These are phyloP conservation scores for Dissophora globulifera DNA, from an alignment of 192 early-diverging fungal genomes.

Conservation along the genomic window DNA sequence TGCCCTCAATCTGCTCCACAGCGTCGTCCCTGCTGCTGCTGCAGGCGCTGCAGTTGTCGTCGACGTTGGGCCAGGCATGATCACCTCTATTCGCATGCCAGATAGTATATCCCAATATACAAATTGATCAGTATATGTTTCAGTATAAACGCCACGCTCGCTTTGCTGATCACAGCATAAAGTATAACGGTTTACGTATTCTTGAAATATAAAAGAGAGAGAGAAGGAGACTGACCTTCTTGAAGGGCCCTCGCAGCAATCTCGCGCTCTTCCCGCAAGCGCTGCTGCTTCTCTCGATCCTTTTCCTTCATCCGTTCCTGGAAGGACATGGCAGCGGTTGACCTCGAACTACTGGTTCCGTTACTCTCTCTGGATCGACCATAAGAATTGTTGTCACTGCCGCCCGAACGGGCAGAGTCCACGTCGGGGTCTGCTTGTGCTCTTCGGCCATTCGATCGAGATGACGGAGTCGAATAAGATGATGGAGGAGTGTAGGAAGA, in stretches of 20 bases:
- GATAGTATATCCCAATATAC: too few relatives aligned
- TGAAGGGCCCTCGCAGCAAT: constrained; percentile 26
- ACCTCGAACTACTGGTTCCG: constrained; percentile 5
- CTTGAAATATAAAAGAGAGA: too few relatives aligned
- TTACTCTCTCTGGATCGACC: too few relatives aligned
- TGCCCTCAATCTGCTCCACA: constrained; percentile 35
- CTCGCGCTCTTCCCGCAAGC: constrained; percentile 44
- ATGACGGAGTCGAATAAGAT: constrained; percentile 21
- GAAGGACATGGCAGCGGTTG: constrained; percentile 30
- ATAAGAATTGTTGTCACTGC: not conserved
- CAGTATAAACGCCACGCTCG: too few relatives aligned
- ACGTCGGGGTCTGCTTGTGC: constrained; percentile 30
- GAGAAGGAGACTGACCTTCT: constrained; percentile 36
- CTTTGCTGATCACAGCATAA: too few relatives aligned
- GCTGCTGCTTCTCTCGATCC: constrained; percentile 43
- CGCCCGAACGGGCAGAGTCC: not conserved
- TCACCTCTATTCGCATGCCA: too few relatives aligned
- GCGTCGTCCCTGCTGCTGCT: constrained; percentile 22
- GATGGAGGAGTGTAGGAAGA: too few relatives aligned
- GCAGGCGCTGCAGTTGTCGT: constrained; percentile 15
- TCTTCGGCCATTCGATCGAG: constrained; percentile 11
- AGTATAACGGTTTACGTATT: too few relatives aligned
- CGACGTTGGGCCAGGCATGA: not conserved
- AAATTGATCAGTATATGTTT: too few relatives aligned
- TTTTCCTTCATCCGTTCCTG: constrained; percentile 48